Conservation (phyloP, 176 grass and related monocot species). For the Oryza coarctata region DNA sequence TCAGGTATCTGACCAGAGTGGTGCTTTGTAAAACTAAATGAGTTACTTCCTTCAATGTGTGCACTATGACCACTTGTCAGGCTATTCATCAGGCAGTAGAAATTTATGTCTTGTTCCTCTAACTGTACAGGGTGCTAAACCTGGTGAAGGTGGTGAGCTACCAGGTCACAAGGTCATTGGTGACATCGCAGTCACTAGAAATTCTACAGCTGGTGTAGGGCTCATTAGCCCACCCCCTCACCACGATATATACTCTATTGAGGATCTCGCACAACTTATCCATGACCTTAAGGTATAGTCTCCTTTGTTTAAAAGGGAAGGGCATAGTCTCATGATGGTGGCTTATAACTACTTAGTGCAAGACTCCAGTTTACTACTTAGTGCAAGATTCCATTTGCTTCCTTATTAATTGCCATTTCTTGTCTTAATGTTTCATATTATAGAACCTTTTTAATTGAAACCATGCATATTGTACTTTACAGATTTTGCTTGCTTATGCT, state of each 20-base stretch:
- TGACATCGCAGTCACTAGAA: slow-evolving; percentile 58
- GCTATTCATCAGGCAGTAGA: not conserved
- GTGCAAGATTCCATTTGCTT: not conserved
- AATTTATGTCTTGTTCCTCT: not conserved
- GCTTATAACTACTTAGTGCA: not conserved
- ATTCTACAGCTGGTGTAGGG: slow-evolving; percentile 70
- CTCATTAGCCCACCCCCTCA: slow-evolving; percentile 79
- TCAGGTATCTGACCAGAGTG: slow-evolving; percentile 52
- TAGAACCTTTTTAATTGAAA: slow-evolving; percentile 8
- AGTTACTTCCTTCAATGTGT: not conserved
- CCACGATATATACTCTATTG: slow-evolving; percentile 82
- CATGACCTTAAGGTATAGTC: slow-evolving; percentile 65
- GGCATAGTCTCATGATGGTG: not conserved
- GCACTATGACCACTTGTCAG: not conserved
- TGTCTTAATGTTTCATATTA: not conserved
- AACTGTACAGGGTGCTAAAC: slow-evolving; percentile 61
- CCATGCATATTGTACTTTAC: not conserved
- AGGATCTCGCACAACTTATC: slow-evolving; percentile 70
- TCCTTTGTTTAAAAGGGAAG: not conserved
- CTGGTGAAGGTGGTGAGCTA: slow-evolving; percentile 71
- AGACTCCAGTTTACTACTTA: not conserved
- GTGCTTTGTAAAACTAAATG: not conserved
- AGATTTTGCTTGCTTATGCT: slow-evolving; percentile 23
- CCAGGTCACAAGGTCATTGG: slow-evolving; percentile 66
- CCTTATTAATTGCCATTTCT: slow-evolving; percentile 9